Percentiles rank a stretch among this genome's conserved stretches.
Evolutionary conservation across 345 rosid genomes (phyloP).

Genomic region (Acer negundo): DNA sequence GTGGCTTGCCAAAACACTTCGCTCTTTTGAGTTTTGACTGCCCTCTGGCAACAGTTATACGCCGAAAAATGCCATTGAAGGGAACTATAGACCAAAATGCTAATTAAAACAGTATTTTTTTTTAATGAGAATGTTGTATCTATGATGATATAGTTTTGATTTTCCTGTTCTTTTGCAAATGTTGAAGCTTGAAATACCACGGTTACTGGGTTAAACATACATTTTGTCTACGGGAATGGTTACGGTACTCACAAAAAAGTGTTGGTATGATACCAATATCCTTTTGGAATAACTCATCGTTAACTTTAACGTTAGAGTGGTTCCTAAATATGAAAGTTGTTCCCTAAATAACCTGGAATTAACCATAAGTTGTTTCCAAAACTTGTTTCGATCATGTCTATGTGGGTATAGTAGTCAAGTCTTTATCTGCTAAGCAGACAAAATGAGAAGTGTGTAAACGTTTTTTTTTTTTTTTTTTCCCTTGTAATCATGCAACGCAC

Average conservation of each 20-base stretch:
- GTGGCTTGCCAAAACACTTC: neutral
- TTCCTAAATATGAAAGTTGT: too few relatives aligned
- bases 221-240: neutral
- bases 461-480: too few relatives aligned
- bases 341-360: too few relatives aligned
- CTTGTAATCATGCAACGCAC: neutral
- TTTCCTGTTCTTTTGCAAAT: neutral
- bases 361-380: too few relatives aligned
- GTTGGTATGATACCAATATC: too few relatives aligned
- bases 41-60: neutral
- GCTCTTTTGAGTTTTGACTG: neutral
- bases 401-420: too few relatives aligned
- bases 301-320: too few relatives aligned
- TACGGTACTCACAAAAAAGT: too few relatives aligned
- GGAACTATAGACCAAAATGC: neutral
- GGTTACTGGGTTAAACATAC: neutral
- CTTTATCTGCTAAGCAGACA: too few relatives aligned
- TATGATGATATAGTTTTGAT: neutral
- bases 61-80: too few relatives aligned
- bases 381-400: too few relatives aligned
- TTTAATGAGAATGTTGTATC: neutral
- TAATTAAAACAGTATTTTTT: neutral
- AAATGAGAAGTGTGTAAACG: neutral
- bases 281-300: too few relatives aligned
- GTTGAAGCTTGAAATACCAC: neutral